Conservation (phyloP, 345 rosid genomes). For the Rhodomyrtus tomentosa region DNA sequence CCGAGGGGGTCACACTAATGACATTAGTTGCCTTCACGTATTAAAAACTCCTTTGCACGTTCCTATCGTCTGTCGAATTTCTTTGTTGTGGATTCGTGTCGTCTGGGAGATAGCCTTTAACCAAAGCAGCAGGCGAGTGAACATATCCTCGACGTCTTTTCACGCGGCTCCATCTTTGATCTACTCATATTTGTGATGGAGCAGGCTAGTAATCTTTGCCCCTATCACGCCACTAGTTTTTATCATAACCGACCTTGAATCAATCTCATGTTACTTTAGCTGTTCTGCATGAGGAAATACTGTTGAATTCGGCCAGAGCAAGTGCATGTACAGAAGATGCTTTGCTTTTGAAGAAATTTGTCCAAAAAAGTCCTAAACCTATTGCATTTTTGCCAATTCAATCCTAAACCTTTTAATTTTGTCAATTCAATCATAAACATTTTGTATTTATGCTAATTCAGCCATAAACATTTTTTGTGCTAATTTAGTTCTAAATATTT, state of each 20-base stretch:
- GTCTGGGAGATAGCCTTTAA: background rate
- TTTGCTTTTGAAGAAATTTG: too few relatives aligned
- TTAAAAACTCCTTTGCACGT: background rate
- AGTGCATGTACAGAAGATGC: background rate
- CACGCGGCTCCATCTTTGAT: background rate
- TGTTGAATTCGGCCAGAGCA: background rate
- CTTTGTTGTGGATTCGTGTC: background rate
- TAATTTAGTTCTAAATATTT: too few relatives aligned
- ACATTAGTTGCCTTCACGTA: background rate
- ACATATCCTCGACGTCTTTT: background rate
- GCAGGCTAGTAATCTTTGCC: background rate
- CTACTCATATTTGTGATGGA: background rate
- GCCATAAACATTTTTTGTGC: too few relatives aligned
- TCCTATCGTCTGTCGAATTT: background rate
- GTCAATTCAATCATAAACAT: too few relatives aligned
- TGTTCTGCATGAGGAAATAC: background rate
- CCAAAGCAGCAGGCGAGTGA: background rate
- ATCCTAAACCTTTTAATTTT: too few relatives aligned
- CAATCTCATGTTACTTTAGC: background rate
- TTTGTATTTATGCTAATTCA: too few relatives aligned
- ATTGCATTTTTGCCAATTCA: too few relatives aligned
- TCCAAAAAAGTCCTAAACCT: too few relatives aligned
- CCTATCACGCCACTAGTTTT: background rate
- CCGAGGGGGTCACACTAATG: background rate
- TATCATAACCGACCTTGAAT: background rate